Evolutionary conservation across 768 basidiomycete genomes (phyloP).

Genomic region (Termitomyces sp.): DNA sequence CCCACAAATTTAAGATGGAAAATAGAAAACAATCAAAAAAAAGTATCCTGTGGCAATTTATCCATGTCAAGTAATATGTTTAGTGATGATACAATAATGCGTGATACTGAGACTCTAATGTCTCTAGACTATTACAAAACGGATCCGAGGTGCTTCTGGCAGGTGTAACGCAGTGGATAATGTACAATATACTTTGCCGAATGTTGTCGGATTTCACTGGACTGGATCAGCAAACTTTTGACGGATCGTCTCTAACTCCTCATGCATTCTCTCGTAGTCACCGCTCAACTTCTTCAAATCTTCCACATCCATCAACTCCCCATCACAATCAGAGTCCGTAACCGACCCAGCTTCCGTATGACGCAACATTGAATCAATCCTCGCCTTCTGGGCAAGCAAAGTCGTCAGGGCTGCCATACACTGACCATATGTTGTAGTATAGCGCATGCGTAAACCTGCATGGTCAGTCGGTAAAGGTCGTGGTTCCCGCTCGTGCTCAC

Average conservation of each 20-base stretch:
- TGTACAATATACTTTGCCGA: background rate
- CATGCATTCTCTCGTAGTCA: constrained; percentile 39
- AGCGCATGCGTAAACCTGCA: constrained; percentile 44
- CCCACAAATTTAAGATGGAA: no score
- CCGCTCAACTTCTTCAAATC: constrained; percentile 39
- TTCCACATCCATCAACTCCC: constrained; percentile 47
- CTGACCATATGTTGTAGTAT: constrained; percentile 43
- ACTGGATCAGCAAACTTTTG: constrained; percentile 23
- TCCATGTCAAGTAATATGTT: background rate
- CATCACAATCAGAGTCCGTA: constrained; percentile 50
- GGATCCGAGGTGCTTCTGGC: background rate
- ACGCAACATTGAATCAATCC: constrained; percentile 47
- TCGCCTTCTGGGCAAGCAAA: constrained; percentile 43
- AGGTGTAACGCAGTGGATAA: background rate
- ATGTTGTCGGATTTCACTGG: background rate
- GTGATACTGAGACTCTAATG: background rate
- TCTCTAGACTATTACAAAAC: background rate
- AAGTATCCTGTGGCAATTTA: background rate
- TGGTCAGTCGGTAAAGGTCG: constrained; percentile 41
- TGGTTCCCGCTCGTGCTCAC: constrained; percentile 24
- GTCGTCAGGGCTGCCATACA: constrained; percentile 44
- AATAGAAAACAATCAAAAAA: no score
- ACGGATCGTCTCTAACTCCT: constrained; percentile 50
- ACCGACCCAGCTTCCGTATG: constrained; percentile 26
- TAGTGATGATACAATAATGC: background rate